Base-by-base conservation (phyloP, 805 yeast species). In the Schizosaccharomyces lindneri region DNA sequence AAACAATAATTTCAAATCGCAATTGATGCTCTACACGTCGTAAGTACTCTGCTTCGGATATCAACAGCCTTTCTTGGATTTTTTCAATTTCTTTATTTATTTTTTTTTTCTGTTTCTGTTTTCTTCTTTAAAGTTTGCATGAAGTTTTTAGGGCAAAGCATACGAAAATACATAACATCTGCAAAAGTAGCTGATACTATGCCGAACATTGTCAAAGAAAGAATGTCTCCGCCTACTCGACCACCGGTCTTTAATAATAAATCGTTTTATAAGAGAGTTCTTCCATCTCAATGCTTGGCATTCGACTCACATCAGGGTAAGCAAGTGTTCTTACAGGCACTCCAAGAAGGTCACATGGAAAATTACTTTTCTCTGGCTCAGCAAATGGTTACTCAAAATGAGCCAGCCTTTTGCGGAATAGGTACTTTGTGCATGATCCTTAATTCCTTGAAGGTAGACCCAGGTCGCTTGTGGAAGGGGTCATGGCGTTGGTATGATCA, bases 401-500 rank as follows among this genome's bases (percentile, higher is more conserved):
- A 59, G 21, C 61, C 61, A 24, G 61, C 61, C n/a, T 59, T 43
- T 31, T 59, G 61, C 24, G 61, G 61, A 13, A 7, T 59, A 15
- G 61, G 61, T 21, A 59, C 61, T 31, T 55, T 59, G 19, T 59
- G 61, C 19, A 59, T 59, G 61, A 46, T 59, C 11, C 36, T 59
- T 21, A 59, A 59, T 32, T 41, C 61, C 9, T 24, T 59, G 9
- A 43, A 46, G 21, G 55, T 59, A n/a, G 61, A 59, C 55, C 61
- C 61, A 4, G 55, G 55, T 15, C 31, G 55, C 24, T 15, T 39
- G 17, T 59, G 61, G 61, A 59, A 59, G 43, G 61, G 61, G 11
- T n/a, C 55, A 7, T 59, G 61, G 61, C 61, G 61, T 29, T 59
- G 61, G 61, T 59, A 43, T 48, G 61, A 59, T 15, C 61, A 59